Evolutionary conservation across 306 rosid species (phyloP).

Genomic region (Psophocarpus tetragonolobus): DNA sequence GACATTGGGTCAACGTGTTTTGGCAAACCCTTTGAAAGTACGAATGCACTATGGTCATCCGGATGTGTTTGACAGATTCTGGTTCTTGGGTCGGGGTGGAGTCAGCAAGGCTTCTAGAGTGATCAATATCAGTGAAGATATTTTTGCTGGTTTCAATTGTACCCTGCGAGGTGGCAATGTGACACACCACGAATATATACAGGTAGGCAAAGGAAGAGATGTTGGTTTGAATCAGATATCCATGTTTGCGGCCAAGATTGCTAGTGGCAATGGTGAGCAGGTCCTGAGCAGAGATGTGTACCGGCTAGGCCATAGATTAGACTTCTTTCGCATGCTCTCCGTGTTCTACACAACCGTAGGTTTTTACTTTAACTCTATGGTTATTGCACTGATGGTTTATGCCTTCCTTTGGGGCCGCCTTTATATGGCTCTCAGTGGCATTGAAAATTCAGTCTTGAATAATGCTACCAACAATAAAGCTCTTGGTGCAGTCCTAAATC

Average conservation of each 20-base stretch:
- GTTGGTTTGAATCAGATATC: constrained; percentile 93
- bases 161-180: constrained; percentile 94
- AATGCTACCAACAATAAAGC: constrained; percentile 62
- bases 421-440: constrained; percentile 91
- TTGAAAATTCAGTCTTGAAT: constrained; percentile 44
- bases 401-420: constrained; percentile 94
- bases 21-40: constrained; percentile 92
- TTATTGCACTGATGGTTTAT: constrained; percentile 70
- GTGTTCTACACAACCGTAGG: constrained; percentile 87
- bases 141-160: constrained; percentile 96
- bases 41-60: constrained; percentile 99
- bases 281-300: constrained; percentile 90
- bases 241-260: constrained; percentile 93
- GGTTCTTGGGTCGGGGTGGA: constrained; percentile 91
- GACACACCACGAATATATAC: constrained; percentile 95
- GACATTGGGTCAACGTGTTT: constrained; percentile 91
- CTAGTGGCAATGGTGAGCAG: constrained; percentile 99
- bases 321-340: constrained; percentile 96
- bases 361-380: constrained; percentile 76
- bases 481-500: constrained; percentile 77
- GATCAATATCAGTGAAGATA: constrained; percentile 96
- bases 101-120: constrained; percentile 92
- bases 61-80: constrained; percentile 90
- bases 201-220: constrained; percentile 98
- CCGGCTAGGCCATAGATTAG: constrained; percentile 93